These are phyloP conservation scores for Fusarium irregulare DNA, from an alignment of 2,329 filamentous ascomycete genomes.

Conservation along the genomic window DNA sequence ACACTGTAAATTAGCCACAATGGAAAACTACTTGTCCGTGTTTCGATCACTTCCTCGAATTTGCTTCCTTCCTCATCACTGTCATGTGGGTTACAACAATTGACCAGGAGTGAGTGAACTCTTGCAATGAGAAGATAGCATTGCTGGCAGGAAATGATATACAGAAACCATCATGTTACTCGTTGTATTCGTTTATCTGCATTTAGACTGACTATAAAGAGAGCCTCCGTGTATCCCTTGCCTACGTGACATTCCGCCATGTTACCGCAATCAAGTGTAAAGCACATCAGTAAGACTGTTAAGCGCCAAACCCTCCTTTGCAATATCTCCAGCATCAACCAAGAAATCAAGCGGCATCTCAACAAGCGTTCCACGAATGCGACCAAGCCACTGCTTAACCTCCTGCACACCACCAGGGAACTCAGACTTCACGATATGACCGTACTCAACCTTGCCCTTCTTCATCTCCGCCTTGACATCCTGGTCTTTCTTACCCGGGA, in stretches of 20 bases:
- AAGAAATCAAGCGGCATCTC: conserved; percentile 94
- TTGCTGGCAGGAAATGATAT: not conserved
- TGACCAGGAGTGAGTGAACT: not conserved
- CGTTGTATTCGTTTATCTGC: not conserved
- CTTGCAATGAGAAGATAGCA: not conserved
- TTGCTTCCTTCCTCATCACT: not conserved
- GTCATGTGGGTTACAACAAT: not conserved
- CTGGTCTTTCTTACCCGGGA: conserved; percentile 63
- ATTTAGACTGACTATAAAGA: not conserved
- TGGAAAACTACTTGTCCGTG: conserved; percentile 23
- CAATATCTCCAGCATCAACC: conserved; percentile 81
- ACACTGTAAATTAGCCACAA: conserved; percentile 26
- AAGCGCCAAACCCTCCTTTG: conserved; percentile 79
- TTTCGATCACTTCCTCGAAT: not conserved
- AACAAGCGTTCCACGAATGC: conserved; percentile 77
- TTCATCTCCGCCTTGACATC: conserved; percentile 60
- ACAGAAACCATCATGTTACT: not conserved
- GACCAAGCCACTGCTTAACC: conserved; percentile 75
- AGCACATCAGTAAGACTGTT: conserved; percentile 79
- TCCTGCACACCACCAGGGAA: conserved; percentile 79
- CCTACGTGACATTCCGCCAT: not conserved
- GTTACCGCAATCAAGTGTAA: conserved; percentile 64
- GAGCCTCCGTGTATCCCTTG: not conserved
- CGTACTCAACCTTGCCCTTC: conserved; percentile 77
- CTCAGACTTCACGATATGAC: conserved; percentile 85